A percentile compares a stretch with the other conserved stretches of the same genome.
These are phyloP conservation scores for Phytophthora colocasiae DNA, from an alignment of 352 stramenopile species.

Conservation along the genomic window DNA sequence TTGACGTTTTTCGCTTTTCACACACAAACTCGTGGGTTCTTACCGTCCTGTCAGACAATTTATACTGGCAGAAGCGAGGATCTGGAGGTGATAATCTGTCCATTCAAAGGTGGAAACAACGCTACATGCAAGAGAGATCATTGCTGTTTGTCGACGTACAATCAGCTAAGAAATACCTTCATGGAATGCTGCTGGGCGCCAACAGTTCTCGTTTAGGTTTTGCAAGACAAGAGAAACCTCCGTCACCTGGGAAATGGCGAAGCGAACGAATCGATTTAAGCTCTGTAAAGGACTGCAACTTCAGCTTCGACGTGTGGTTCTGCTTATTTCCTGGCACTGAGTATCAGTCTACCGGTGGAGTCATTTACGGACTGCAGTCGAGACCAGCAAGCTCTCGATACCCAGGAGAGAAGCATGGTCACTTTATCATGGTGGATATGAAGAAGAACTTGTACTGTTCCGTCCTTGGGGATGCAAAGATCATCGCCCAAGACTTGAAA, in stretches of 20 bases:
- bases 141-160: slow-evolving; percentile 15
- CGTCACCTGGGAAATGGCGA: slow-evolving; percentile 16
- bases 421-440: slow-evolving; percentile 29
- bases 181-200: slow-evolving; percentile 15
- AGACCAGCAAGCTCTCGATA: background rate
- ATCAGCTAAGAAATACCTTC: slow-evolving; percentile 14
- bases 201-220: slow-evolving; percentile 13
- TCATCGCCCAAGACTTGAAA: slow-evolving; percentile 32
- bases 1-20: slow-evolving; percentile 27
- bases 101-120: slow-evolving; percentile 3
- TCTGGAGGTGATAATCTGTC: background rate
- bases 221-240: slow-evolving; percentile 11
- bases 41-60: slow-evolving; percentile 19
- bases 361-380: slow-evolving; percentile 28
- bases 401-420: slow-evolving; percentile 1
- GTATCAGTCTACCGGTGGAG: slow-evolving; percentile 15
- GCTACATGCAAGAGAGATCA: slow-evolving; percentile 13
- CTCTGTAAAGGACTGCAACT: background rate
- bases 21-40: slow-evolving; percentile 19
- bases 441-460: slow-evolving; percentile 27
- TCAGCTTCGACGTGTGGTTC: slow-evolving; percentile 41
- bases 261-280: slow-evolving; percentile 3
- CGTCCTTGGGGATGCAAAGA: slow-evolving; percentile 20
- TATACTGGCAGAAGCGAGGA: slow-evolving; percentile 20
- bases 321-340: slow-evolving; percentile 21